Evolutionary conservation across 2,329 filamentous ascomycete species (phyloP), one percentile per base, ranked within the genome.

Genomic region (Leptodontidium sp.): DNA sequence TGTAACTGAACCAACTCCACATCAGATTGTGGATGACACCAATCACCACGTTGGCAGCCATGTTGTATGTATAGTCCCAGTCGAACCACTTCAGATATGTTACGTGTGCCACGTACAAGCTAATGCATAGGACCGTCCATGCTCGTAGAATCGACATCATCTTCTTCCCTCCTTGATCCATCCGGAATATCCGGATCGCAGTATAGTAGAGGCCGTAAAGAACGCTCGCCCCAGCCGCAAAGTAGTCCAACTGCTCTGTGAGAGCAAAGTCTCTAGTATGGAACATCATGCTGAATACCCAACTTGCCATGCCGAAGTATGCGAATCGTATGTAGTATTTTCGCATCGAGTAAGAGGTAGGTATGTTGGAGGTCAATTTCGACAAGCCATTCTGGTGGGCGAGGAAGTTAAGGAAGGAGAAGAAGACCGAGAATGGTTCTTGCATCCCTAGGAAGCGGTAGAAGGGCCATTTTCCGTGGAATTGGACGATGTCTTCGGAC

Each of bases 381-480:
- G 84, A 80, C 73, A 97, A 88, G 69, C 96, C 96, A 74, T 88
- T 81, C 78, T 89, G 87, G 83, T 99, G 96, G 15, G 94, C 95
- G 74, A 91, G 87, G 77, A 96, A 91, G 85, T 99, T 99, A 77
- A 97, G 88, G 63, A 97, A 85, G 73, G 93, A 97, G 85, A 98
- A 99, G 77, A 98, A 84, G 74, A 98, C 95, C 62, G 91, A 94
- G 80, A 94, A 93, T 68, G 95, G 94, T 83, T 99, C 96, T 82
- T 99, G 96, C 84, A 97, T 91, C 79, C 96, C 96, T 65, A 97
- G 82, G 77, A 98, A 87, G 73, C 96, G 92, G 80, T 90, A 85
- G 82, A 99, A 99, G 49, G 96, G 96, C 96, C 96, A 99, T 87
- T 99, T 99, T 40, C 96, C 96, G 83, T 99, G 94, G 84, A 94